phyloP scores from a whole-genome alignment of 1,284 basidiomycete species.

The Boletellus deceptivus region DNA sequence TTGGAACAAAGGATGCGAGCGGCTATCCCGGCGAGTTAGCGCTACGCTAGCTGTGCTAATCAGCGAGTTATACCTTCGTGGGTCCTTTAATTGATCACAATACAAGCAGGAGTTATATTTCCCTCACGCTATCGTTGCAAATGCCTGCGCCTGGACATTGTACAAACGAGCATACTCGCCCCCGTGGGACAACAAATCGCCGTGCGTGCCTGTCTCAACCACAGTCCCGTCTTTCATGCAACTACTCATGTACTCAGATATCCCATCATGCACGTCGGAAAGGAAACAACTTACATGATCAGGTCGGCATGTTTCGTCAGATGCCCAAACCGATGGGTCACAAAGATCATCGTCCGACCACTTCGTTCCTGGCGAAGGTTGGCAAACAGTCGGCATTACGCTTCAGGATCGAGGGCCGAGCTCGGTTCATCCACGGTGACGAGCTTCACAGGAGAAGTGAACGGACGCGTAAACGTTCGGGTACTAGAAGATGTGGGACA shows the following conservation, averaged over 20 bases:
- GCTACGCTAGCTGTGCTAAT: too few species aligned
- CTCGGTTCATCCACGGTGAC: conserved; percentile 53
- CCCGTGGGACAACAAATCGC: conserved; percentile 41
- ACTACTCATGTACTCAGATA: conserved; percentile 30
- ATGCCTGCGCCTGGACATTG: conserved; percentile 55
- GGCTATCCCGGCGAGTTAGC: too few species aligned
- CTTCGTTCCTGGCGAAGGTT: conserved; percentile 43
- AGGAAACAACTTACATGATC: conserved; percentile 48
- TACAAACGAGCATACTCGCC: conserved; percentile 59
- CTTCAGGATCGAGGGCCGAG: conserved; percentile 52
- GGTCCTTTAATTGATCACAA: too few species aligned
- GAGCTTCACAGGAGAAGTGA: conserved; percentile 42
- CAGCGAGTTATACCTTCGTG: too few species aligned
- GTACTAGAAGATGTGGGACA: conserved; percentile 23
- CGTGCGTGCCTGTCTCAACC: conserved; percentile 54
- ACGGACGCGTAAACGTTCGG: conserved; percentile 44
- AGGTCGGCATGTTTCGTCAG: conserved; percentile 61
- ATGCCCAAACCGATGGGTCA: conserved; percentile 68
- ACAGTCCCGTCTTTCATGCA: conserved; percentile 60
- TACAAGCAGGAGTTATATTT: too few species aligned
- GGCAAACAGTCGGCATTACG: conserved; percentile 43
- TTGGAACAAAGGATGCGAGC: too few species aligned
- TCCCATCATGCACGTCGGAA: background rate
- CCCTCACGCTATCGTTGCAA: conserved; percentile 19
- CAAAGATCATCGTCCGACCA: conserved; percentile 66